These are phyloP conservation scores for Thielaviopsis musarum DNA, from an alignment of 2,329 filamentous ascomycete species.

Conservation along the genomic window DNA sequence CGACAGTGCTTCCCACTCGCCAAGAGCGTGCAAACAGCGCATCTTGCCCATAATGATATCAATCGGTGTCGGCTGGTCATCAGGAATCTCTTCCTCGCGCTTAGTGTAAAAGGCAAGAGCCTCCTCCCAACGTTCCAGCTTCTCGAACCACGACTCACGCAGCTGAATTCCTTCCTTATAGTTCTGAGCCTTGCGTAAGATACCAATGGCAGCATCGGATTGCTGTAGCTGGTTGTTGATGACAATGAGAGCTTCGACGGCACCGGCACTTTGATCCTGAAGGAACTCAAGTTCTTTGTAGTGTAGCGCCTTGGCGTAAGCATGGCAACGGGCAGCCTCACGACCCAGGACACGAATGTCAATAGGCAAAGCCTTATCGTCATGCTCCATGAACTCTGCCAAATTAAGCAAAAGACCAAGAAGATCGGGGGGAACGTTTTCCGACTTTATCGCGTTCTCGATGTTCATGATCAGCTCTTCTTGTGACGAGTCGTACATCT, in stretches of 20 bases:
- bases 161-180: constrained; percentile 88
- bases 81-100: constrained; percentile 27
- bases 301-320: constrained; percentile 92
- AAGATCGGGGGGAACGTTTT: constrained; percentile 90
- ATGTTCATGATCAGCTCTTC: constrained; percentile 93
- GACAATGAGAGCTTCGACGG: constrained; percentile 91
- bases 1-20: constrained; percentile 91
- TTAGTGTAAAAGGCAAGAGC: constrained; percentile 82
- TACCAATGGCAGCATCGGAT: constrained; percentile 95
- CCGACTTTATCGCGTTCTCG: constrained; percentile 84
- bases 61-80: constrained; percentile 46
- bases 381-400: constrained; percentile 99
- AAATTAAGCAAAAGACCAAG: constrained; percentile 87
- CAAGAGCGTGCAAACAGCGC: constrained; percentile 90
- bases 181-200: constrained; percentile 84
- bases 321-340: constrained; percentile 91
- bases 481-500: constrained; percentile 91
- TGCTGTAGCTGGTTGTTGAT: constrained; percentile 99
- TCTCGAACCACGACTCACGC: constrained; percentile 98
- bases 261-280: constrained; percentile 87
- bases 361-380: constrained; percentile 94
- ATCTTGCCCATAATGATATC: constrained; percentile 99
- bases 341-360: constrained; percentile 89
- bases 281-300: constrained; percentile 99
- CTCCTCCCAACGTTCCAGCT: constrained; percentile 95